A percentile compares a stretch with the other conserved stretches of the same genome.
phyloP scores from a whole-genome alignment of 495 filamentous ascomycete genomes.

The Glarea lozoyensis region DNA sequence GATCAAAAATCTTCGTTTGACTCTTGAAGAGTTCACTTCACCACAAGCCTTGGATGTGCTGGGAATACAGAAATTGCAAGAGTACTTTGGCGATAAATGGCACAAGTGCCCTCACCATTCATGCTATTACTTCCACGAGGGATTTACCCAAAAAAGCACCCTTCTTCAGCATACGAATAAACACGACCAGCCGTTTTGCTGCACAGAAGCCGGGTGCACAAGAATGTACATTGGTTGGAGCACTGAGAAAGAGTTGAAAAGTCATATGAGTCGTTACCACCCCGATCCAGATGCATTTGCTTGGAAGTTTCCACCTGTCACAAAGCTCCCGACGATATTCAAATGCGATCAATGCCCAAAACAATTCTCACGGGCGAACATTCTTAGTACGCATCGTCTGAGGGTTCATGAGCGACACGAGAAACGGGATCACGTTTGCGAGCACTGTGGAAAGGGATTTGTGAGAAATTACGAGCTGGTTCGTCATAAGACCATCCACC shows the following conservation, averaged over 20 bases:
- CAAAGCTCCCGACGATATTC: neutral
- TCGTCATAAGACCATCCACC: too few relatives aligned
- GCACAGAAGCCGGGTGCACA: constrained; percentile 24
- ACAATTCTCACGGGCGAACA: neutral
- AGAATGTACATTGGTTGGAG: constrained; percentile 29
- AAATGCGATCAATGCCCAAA: constrained; percentile 6
- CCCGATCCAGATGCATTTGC: neutral
- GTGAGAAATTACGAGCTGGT: too few relatives aligned
- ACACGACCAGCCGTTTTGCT: constrained; percentile 32
- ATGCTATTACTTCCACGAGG: constrained; percentile 36
- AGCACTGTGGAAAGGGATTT: too few relatives aligned
- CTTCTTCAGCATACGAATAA: constrained; percentile 26
- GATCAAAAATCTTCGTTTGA: constrained; percentile 17
- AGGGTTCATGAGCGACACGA: too few relatives aligned
- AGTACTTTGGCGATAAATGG: constrained; percentile 26
- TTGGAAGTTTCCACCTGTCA: neutral
- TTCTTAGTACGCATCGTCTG: neutral
- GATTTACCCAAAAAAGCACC: constrained; percentile 23
- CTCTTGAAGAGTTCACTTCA: constrained; percentile 18
- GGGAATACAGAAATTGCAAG: constrained; percentile 8
- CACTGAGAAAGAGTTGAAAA: constrained; percentile 29
- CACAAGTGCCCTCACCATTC: constrained; percentile 33
- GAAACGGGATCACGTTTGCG: too few relatives aligned
- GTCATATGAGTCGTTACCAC: constrained; percentile 19
- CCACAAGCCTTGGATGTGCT: neutral